Evolutionary conservation across 305 asterid genomes (phyloP).

Genomic region (Solanum hybrid): DNA sequence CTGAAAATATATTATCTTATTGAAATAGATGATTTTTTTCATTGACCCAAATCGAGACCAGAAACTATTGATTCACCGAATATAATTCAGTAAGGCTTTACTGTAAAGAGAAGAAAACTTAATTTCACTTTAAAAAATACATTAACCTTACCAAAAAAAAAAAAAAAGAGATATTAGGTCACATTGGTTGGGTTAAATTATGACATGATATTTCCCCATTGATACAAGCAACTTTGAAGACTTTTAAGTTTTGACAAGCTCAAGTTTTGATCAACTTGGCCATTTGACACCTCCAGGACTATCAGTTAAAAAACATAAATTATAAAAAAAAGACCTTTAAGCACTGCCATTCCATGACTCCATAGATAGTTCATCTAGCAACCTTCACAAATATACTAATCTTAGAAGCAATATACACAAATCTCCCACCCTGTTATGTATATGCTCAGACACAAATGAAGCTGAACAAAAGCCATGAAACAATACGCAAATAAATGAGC

Average conservation of each 20-base stretch:
- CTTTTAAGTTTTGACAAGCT: not conserved
- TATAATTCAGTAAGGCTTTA: not conserved
- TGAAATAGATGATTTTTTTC: too few relatives aligned
- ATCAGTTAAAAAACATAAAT: not conserved
- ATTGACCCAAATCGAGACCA: not conserved
- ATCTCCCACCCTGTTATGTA: not conserved
- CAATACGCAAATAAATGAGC: not conserved
- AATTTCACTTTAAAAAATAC: not conserved
- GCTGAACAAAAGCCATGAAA: not conserved
- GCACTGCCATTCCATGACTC: not conserved
- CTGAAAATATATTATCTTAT: too few relatives aligned
- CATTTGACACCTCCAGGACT: not conserved
- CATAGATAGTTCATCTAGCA: not conserved
- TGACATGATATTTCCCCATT: not conserved
- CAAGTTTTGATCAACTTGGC: not conserved
- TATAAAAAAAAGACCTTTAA: not conserved
- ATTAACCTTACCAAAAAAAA: not conserved
- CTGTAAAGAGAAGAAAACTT: not conserved
- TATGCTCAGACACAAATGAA: not conserved
- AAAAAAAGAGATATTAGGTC: not conserved
- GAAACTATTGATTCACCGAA: too few relatives aligned
- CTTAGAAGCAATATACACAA: not conserved
- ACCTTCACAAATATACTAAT: not conserved
- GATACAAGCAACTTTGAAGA: not conserved
- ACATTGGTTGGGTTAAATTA: not conserved